Evolutionary conservation across 2,329 filamentous ascomycete genomes (phyloP).

Genomic region (Ophiocordyceps camponoti-leonardi): DNA sequence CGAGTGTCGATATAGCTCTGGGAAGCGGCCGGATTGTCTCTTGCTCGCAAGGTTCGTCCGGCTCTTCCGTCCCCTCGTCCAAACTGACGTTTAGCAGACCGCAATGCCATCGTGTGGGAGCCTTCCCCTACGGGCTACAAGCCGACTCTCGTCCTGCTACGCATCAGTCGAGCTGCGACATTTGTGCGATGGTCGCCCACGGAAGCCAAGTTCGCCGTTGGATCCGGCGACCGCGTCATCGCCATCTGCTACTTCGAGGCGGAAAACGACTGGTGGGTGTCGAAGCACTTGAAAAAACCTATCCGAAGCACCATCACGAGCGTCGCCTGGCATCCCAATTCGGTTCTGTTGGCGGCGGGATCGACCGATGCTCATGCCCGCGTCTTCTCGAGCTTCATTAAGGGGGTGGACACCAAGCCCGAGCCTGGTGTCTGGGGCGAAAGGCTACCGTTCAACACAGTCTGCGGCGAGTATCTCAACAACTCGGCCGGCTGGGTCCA

Average conservation of each 20-base stretch:
- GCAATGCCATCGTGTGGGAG: slow-evolving; percentile 97
- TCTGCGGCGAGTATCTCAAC: slow-evolving; percentile 92
- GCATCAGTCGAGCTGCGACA: slow-evolving; percentile 91
- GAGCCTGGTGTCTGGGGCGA: slow-evolving; percentile 88
- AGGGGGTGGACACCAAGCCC: slow-evolving; percentile 75
- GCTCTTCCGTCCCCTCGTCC: background rate
- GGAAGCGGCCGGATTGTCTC: slow-evolving; percentile 86
- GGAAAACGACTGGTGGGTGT: slow-evolving; percentile 99
- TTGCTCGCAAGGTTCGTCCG: slow-evolving; percentile 65
- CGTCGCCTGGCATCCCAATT: slow-evolving; percentile 94
- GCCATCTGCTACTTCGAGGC: slow-evolving; percentile 98
- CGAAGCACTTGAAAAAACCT: slow-evolving; percentile 97
- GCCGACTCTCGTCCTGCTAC: slow-evolving; percentile 87
- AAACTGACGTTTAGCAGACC: slow-evolving; percentile 39
- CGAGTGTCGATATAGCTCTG: slow-evolving; percentile 87
- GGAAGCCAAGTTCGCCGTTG: slow-evolving; percentile 94
- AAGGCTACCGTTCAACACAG: slow-evolving; percentile 90
- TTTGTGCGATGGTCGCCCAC: slow-evolving; percentile 95
- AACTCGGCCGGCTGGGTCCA: slow-evolving; percentile 96
- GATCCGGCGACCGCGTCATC: slow-evolving; percentile 87
- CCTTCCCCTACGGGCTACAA: slow-evolving; percentile 86
- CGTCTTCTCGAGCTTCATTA: slow-evolving; percentile 92
- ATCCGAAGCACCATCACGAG: slow-evolving; percentile 94
- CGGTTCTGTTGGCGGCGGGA: slow-evolving; percentile 80
- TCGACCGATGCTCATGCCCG: slow-evolving; percentile 95